These are phyloP conservation scores for Leavenworthia alabamica DNA, from an alignment of 345 rosid species.

Conservation along the genomic window DNA sequence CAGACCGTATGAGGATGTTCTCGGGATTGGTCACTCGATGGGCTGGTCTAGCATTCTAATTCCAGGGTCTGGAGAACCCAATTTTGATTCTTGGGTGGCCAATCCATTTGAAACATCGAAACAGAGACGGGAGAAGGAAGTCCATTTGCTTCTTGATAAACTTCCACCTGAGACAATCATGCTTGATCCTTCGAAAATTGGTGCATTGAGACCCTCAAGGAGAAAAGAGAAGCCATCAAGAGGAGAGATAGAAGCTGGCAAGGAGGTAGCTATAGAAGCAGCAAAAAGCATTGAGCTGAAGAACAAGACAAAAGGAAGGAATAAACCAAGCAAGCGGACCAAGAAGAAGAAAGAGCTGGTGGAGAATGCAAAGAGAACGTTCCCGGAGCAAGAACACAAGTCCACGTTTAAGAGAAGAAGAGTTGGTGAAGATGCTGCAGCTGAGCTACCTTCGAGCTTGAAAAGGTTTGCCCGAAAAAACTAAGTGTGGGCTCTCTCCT, in stretches of 20 bases:
- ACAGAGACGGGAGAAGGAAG: constrained; percentile 87
- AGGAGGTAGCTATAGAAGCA: constrained; percentile 59
- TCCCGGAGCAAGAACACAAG: constrained; percentile 51
- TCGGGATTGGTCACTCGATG: constrained; percentile 81
- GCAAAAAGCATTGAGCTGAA: constrained; percentile 45
- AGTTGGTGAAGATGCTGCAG: constrained; percentile 28
- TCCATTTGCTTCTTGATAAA: constrained; percentile 76
- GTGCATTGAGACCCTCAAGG: constrained; percentile 44
- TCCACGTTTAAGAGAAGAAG: constrained; percentile 55
- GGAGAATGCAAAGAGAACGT: constrained; percentile 52
- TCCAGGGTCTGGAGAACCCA: constrained; percentile 95
- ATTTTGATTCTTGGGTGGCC: constrained; percentile 90
- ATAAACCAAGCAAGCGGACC: constrained; percentile 56
- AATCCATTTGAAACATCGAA: constrained; percentile 85
- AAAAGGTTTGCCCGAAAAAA: constrained; percentile 19
- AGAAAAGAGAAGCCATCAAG: constrained; percentile 57
- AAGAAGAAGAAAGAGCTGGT: constrained; percentile 60
- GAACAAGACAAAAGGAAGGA: constrained; percentile 86
- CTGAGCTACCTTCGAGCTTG: constrained; percentile 39
- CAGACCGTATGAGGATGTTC: constrained; percentile 84
- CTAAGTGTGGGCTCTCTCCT: neutral
- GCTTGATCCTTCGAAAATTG: constrained; percentile 87
- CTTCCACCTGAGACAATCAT: constrained; percentile 88
- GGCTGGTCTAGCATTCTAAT: constrained; percentile 89
- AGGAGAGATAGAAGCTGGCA: constrained; percentile 53